Percentiles rank a stretch among this genome's conserved stretches.
These are phyloP conservation scores for Niveomyces coronatus DNA, from an alignment of 2,329 filamentous ascomycete species.

Conservation along the genomic window DNA sequence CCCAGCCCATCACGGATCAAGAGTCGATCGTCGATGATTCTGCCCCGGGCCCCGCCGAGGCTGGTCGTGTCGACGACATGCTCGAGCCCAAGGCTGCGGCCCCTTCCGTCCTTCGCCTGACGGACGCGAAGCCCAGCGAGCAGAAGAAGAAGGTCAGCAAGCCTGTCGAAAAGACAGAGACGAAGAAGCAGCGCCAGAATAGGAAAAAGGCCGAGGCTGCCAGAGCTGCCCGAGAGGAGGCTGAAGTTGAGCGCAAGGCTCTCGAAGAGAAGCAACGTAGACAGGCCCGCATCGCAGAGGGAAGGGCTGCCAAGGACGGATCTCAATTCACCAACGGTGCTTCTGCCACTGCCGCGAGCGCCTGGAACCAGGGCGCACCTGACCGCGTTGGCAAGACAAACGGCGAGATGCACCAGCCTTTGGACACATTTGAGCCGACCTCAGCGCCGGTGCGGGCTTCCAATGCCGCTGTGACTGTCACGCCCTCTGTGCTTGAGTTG, in stretches of 20 bases:
- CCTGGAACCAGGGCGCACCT: constrained; percentile 30
- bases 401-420: constrained; percentile 32
- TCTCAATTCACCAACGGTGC: constrained; percentile 41
- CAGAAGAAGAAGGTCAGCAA: constrained; percentile 53
- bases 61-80: constrained; percentile 80
- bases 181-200: constrained; percentile 94
- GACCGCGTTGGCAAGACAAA: constrained; percentile 24
- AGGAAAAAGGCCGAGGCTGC: constrained; percentile 75
- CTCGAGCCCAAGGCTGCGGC: constrained; percentile 60
- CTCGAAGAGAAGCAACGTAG: constrained; percentile 77
- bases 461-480: constrained; percentile 31
- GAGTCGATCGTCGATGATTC: constrained; percentile 77
- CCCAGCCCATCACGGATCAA: too few relatives aligned
- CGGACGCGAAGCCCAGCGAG: constrained; percentile 52
- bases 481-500: constrained; percentile 43
- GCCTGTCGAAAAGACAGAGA: constrained; percentile 59
- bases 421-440: constrained; percentile 44
- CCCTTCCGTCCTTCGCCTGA: constrained; percentile 70
- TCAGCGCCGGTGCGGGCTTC: constrained; percentile 18
- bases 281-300: constrained; percentile 70
- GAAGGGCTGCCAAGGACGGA: constrained; percentile 74
- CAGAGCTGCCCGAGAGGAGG: constrained; percentile 63
- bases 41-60: constrained; percentile 51
- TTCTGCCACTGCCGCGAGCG: too few relatives aligned
- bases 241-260: constrained; percentile 66